Percentiles rank a stretch among this genome's conserved stretches.
phyloP scores from a whole-genome alignment of 768 basidiomycete species.

The Coprinopsis marcescibilis region DNA sequence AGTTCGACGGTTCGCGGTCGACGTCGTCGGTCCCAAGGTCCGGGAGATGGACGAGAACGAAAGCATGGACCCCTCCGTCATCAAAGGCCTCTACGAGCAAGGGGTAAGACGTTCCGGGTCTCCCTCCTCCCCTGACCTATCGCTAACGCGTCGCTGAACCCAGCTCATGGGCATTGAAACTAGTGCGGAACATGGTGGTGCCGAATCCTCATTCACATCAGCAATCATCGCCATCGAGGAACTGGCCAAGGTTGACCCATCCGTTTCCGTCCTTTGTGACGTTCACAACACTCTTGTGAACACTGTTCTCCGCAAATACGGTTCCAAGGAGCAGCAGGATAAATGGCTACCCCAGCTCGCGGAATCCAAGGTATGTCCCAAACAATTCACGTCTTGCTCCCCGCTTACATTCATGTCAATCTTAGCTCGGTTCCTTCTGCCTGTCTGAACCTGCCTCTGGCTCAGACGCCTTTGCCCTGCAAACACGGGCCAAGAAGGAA shows the following conservation, averaged over 20 bases:
- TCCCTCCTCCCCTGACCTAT: background rate
- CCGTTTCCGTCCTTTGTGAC: conserved; percentile 94
- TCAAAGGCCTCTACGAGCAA: conserved; percentile 89
- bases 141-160: conserved; percentile 4
- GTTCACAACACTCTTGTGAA: conserved; percentile 99
- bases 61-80: conserved; percentile 82
- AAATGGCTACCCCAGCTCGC: conserved; percentile 85
- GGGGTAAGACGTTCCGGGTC: conserved; percentile 56
- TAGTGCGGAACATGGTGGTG: conserved; percentile 71
- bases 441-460: conserved; percentile 90
- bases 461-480: conserved; percentile 94
- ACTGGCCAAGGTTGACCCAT: conserved; percentile 92
- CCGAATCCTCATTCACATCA: conserved; percentile 88
- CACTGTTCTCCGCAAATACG: conserved; percentile 87
- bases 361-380: conserved; percentile 54
- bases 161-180: conserved; percentile 99
- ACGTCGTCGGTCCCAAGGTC: conserved; percentile 87
- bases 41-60: conserved; percentile 98
- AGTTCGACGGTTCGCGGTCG: conserved; percentile 86
- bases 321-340: conserved; percentile 75
- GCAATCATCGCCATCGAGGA: conserved; percentile 98
- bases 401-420: conserved; percentile 1
- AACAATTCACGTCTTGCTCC: background rate
- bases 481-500: conserved; percentile 86
- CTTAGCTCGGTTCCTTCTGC: conserved; percentile 96